Percentiles rank a stretch among this genome's conserved stretches.
Conservation (phyloP, 164 flowering plant species). For the Macadamia integrifolia region DNA sequence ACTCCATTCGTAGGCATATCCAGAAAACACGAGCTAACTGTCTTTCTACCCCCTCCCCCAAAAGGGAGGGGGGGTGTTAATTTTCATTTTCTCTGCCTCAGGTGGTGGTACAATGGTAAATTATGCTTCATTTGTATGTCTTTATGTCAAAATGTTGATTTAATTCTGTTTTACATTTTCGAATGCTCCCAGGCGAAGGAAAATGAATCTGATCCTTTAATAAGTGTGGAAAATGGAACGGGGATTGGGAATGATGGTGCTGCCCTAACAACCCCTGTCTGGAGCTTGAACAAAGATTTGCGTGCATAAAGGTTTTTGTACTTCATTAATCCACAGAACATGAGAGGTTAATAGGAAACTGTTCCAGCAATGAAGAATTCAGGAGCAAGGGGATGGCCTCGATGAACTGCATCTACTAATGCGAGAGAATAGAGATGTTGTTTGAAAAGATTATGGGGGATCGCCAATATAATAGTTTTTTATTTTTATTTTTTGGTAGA, state of each 20-base stretch:
- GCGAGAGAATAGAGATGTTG: not conserved
- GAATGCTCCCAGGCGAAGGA: constrained; percentile 53
- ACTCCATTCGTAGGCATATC: not conserved
- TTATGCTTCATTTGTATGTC: not conserved
- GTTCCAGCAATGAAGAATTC: not conserved
- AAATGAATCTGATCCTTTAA: constrained; percentile 65
- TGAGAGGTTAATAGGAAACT: not conserved
- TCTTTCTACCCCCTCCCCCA: too few relatives aligned
- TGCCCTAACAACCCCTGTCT: constrained; percentile 43
- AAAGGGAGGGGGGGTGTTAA: too few relatives aligned
- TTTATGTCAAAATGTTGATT: not conserved
- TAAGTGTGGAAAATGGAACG: constrained; percentile 56
- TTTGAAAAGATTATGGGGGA: constrained; percentile 2
- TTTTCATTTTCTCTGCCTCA: not conserved
- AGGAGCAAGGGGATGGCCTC: not conserved
- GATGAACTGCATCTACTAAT: not conserved
- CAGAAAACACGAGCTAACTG: not conserved
- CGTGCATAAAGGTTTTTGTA: constrained; percentile 40
- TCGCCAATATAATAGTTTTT: not conserved
- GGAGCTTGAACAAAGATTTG: constrained; percentile 76
- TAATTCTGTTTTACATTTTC: not conserved
- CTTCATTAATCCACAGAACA: not conserved
- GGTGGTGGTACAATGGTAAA: not conserved
- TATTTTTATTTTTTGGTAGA: too few relatives aligned
- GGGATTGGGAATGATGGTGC: constrained; percentile 37